Conservation (phyloP, 495 filamentous ascomycete genomes). For the Jackrogersella multiformis region DNA sequence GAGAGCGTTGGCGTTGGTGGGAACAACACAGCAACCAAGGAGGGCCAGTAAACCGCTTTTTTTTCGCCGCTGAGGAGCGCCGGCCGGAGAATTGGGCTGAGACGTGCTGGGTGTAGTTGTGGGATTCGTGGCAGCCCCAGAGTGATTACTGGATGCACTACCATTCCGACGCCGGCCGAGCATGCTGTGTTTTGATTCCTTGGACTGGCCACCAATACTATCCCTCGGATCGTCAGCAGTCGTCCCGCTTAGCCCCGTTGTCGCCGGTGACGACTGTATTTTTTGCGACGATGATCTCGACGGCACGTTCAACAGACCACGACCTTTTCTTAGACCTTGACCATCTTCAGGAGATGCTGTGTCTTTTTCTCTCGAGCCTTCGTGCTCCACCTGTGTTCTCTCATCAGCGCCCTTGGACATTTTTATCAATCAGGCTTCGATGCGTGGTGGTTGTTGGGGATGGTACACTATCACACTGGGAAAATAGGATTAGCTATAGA, state of each 20-base stretch:
- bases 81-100: constrained; percentile 58
- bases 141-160: constrained; percentile 66
- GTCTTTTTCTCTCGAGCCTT: constrained; percentile 60
- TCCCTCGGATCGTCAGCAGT: constrained; percentile 68
- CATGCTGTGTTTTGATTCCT: constrained; percentile 75
- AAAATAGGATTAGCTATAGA: constrained; percentile 10
- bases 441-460: constrained; percentile 22
- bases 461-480: constrained; percentile 21
- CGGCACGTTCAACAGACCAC: constrained; percentile 67
- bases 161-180: constrained; percentile 72
- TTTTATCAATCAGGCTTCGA: constrained; percentile 24
- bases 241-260: constrained; percentile 71
- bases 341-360: constrained; percentile 53
- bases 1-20: constrained; percentile 68
- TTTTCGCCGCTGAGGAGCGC: constrained; percentile 61
- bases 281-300: constrained; percentile 77
- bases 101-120: constrained; percentile 56
- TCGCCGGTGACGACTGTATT: constrained; percentile 67
- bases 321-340: constrained; percentile 62
- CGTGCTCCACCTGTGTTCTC: constrained; percentile 49
- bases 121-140: constrained; percentile 57
- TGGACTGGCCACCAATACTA: constrained; percentile 67
- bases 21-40: constrained; percentile 80
- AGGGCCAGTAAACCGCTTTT: constrained; percentile 76
- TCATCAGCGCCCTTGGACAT: constrained; percentile 54